A percentile compares a stretch with the other conserved stretches of the same genome.
Evolutionary conservation across 1,284 basidiomycete genomes (phyloP).

Genomic region (Ceratobasidium sp.): DNA sequence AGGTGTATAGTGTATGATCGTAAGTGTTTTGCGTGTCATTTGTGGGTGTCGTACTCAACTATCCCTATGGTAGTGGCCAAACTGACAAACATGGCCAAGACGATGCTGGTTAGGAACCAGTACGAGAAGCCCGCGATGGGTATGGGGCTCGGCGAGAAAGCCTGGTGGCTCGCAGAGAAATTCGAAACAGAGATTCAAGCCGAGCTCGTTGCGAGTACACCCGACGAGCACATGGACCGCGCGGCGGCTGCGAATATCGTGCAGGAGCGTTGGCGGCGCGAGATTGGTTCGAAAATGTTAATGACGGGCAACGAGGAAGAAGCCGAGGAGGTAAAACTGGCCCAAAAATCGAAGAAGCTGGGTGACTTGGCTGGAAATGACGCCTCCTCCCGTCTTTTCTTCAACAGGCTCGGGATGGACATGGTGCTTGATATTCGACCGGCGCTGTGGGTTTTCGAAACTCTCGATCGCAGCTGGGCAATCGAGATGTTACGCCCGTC

Average conservation of each 20-base stretch:
- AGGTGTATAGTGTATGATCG: neutral
- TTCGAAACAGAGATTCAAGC: neutral
- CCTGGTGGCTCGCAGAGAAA: neutral
- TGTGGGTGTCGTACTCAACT: neutral
- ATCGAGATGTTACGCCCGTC: too few relatives aligned
- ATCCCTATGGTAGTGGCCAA: neutral
- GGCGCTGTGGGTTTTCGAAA: too few relatives aligned
- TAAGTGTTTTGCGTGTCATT: neutral
- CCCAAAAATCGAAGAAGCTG: neutral
- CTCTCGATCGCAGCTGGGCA: too few relatives aligned
- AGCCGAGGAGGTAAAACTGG: neutral
- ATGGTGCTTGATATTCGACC: too few relatives aligned
- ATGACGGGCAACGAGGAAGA: neutral
- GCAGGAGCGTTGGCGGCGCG: neutral
- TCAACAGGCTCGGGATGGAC: too few relatives aligned
- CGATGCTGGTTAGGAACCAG: neutral
- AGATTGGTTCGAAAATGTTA: neutral
- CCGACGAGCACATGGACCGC: neutral
- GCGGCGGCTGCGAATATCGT: neutral
- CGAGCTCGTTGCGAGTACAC: too few relatives aligned
- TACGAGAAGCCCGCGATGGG: neutral
- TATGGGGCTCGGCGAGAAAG: neutral
- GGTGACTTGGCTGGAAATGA: too few relatives aligned
- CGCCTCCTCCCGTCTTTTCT: too few relatives aligned
- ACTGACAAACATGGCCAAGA: neutral